These are phyloP conservation scores for Mortierella sp. DNA, from an alignment of 371 early-diverging fungal genomes.

Conservation along the genomic window DNA sequence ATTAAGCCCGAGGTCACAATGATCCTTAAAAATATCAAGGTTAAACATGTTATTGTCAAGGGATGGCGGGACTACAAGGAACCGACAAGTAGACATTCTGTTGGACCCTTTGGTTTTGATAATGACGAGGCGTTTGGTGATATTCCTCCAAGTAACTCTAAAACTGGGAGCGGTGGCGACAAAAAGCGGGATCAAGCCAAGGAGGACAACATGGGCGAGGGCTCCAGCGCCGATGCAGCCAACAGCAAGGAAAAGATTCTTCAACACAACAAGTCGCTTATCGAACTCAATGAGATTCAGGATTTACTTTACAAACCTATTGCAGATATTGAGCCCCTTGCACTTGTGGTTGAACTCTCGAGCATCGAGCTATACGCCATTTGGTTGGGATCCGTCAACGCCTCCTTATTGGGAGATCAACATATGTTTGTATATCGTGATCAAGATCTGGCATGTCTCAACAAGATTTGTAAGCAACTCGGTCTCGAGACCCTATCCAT, in stretches of 20 bases:
- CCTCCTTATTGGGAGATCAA: constrained; percentile 55
- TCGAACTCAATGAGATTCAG: constrained; percentile 28
- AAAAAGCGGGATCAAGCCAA: neutral
- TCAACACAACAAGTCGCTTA: constrained; percentile 28
- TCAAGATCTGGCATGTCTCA: constrained; percentile 35
- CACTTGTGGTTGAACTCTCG: constrained; percentile 40
- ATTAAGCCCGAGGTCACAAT: constrained; percentile 52
- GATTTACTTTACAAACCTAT: constrained; percentile 50
- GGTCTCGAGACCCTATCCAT: constrained; percentile 26
- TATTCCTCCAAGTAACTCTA: neutral
- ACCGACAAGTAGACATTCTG: neutral
- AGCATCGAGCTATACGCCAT: constrained; percentile 51
- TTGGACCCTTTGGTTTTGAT: neutral
- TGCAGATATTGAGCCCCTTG: constrained; percentile 27
- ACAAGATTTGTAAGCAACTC: constrained; percentile 54
- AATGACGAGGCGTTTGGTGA: neutral
- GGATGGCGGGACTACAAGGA: constrained; percentile 48
- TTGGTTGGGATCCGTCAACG: constrained; percentile 50
- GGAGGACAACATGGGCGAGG: neutral
- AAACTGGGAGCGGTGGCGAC: neutral
- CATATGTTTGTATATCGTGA: constrained; percentile 51
- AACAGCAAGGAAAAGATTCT: constrained; percentile 40
- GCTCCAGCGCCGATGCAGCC: constrained; percentile 1
- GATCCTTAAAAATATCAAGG: constrained; percentile 45
- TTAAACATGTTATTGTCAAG: constrained; percentile 44